Base-by-base conservation (phyloP, 78 protist species). In the Speleostelium caveatum region DNA sequence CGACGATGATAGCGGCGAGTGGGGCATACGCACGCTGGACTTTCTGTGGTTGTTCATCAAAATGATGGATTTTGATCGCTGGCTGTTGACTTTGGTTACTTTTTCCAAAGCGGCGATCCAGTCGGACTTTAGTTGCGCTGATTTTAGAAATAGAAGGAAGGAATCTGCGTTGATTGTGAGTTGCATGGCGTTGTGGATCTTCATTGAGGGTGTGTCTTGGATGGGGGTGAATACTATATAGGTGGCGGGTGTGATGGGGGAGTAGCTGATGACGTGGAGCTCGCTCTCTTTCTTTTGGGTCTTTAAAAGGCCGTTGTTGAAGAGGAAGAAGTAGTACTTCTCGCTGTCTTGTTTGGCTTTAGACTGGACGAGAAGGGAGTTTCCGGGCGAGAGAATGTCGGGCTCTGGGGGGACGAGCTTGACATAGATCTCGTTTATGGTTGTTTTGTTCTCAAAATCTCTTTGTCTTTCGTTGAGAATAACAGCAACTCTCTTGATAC, bases 381-480 rank as follows among this genome's bases (percentile, higher is more conserved):
- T 83, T 0, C 91, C 91, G 3, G 91, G 91, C 33, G 49, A 30
- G 22, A 83, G 32, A 28, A 83, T 83, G 38, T 83, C 91, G 14
- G 63, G 91, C 2, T 62, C 68, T 19, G 91, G 91, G 21, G 91
- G 91, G 39, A 71, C 74, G n/a, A 83, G 30, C 42, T 69, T 58
- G 79, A 83, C 69, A 55, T 83, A 83, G 32, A 83, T 58, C 32
- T 83, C 91, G 55, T 69, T 74, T n/a, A 83, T 83, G 12, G 80
- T 21, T 17, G 45, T 39, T 71, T 83, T 83, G 69, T 88, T 88
- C 32, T 88, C 94, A 1, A 60, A 36, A 14, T 78, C 85, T n/a
- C 94, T 61, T 21, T 88, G 74, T 32, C 94, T 42, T 38, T 88
- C 94, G 61, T 88, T 88, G 33, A 88, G 49, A 16, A 51, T 58